phyloP scores from a whole-genome alignment of 441 rosid species.

The Sinapis alba region DNA sequence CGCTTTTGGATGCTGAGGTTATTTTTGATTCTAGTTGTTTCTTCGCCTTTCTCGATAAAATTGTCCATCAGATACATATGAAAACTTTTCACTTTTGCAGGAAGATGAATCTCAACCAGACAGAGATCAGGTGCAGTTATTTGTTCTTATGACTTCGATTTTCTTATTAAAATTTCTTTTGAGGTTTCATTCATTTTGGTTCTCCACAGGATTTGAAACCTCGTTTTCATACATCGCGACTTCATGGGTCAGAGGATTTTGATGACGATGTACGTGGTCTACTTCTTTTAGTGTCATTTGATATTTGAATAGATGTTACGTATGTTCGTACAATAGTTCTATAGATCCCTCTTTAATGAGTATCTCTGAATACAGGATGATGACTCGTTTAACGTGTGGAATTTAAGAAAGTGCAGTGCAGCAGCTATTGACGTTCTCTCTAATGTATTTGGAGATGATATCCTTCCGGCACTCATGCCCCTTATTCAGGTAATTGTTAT shows the following conservation, averaged over 20 bases:
- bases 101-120: constrained; percentile 99
- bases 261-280: constrained; percentile 77
- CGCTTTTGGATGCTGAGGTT: constrained; percentile 93
- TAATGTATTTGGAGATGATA: constrained; percentile 94
- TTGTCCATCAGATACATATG: constrained; percentile 10
- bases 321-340: neutral
- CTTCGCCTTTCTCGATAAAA: constrained; percentile 13
- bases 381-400: constrained; percentile 86
- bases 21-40: constrained; percentile 23
- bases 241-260: constrained; percentile 87
- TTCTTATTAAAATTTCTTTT: neutral
- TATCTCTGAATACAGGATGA: constrained; percentile 72
- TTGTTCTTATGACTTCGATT: constrained; percentile 19
- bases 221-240: constrained; percentile 91
- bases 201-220: constrained; percentile 88
- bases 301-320: neutral
- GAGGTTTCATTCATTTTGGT: constrained; percentile 21
- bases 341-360: constrained; percentile 19
- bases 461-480: constrained; percentile 95
- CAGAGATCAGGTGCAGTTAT: constrained; percentile 79
- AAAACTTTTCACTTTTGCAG: constrained; percentile 51
- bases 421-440: constrained; percentile 95
- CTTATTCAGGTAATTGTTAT: constrained; percentile 68
- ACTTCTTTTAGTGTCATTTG: constrained; percentile 13
- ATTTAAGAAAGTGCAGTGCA: constrained; percentile 98